Evolutionary conservation across 805 yeast genomes (phyloP).

Genomic region (Lipomyces chichibuensis): DNA sequence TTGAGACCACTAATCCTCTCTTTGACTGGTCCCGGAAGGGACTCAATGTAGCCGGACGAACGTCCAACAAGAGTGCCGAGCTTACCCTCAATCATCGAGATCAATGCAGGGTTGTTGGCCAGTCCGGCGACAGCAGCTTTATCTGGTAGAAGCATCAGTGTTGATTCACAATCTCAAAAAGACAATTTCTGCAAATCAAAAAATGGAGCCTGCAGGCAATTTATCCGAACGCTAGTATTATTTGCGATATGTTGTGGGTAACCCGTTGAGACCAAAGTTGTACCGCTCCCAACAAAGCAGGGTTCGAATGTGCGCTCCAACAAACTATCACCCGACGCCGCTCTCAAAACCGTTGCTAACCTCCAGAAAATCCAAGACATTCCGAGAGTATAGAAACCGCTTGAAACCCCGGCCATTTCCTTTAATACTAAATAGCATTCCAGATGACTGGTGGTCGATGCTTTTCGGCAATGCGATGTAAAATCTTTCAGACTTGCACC

Average conservation of each 20-base stretch:
- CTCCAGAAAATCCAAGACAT: background rate
- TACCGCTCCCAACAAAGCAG: background rate
- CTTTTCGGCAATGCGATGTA: too few relatives aligned
- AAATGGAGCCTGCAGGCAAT: background rate
- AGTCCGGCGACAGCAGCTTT: slow-evolving; percentile 48
- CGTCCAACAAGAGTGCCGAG: slow-evolving; percentile 82
- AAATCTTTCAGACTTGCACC: too few relatives aligned
- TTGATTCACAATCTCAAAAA: background rate
- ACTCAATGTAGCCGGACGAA: slow-evolving; percentile 81
- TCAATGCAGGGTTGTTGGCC: slow-evolving; percentile 76
- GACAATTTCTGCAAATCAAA: background rate
- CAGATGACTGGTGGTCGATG: background rate
- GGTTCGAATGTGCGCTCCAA: background rate
- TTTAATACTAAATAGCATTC: background rate
- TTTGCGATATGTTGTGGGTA: background rate
- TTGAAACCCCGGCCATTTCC: background rate
- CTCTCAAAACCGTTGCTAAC: background rate
- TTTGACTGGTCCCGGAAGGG: slow-evolving; percentile 71
- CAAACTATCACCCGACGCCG: background rate
- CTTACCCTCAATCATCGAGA: slow-evolving; percentile 88
- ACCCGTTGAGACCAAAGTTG: background rate
- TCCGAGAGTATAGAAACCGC: background rate
- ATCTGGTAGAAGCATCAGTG: slow-evolving; percentile 32
- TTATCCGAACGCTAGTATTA: background rate
- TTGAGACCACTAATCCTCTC: slow-evolving; percentile 81